These are phyloP conservation scores for Filosporella fistucella DNA, from an alignment of 495 filamentous ascomycete genomes.

Conservation along the genomic window DNA sequence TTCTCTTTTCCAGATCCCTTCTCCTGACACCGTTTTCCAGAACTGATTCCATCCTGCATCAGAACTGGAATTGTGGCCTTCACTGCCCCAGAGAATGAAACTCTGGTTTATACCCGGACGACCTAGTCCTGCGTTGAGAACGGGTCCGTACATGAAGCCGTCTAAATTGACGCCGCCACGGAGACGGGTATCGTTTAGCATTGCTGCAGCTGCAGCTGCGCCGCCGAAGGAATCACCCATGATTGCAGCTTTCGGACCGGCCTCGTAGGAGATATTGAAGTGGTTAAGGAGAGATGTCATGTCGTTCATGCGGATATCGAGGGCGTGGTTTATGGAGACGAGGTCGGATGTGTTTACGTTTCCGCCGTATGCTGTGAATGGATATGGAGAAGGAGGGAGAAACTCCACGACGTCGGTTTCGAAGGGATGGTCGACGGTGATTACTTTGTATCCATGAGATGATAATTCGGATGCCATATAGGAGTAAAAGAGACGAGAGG, in stretches of 20 bases:
- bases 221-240: conserved; percentile 3
- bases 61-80: conserved; percentile 2
- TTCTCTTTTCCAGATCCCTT: conserved; percentile 6
- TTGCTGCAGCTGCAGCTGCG: conserved; percentile 7
- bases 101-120: conserved; percentile 1
- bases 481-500: conserved; percentile 33
- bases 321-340: not conserved
- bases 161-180: conserved; percentile 12
- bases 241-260: not conserved
- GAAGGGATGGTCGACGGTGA: conserved; percentile 44
- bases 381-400: no score
- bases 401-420: conserved; percentile 43
- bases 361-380: conserved; percentile 4
- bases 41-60: not conserved
- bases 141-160: conserved; percentile 7
- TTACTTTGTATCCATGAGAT: conserved; percentile 42
- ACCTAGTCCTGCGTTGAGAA: conserved; percentile 4
- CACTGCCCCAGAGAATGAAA: conserved; percentile 6
- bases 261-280: not conserved
- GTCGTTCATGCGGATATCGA: conserved; percentile 26
- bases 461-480: conserved; percentile 37
- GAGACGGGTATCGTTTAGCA: conserved; percentile 9
- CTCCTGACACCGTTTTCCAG: not conserved
- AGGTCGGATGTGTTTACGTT: conserved; percentile 2
- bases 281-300: conserved; percentile 28